Conservation (phyloP, 306 rosid species). For the Cucurbita maxima region DNA sequence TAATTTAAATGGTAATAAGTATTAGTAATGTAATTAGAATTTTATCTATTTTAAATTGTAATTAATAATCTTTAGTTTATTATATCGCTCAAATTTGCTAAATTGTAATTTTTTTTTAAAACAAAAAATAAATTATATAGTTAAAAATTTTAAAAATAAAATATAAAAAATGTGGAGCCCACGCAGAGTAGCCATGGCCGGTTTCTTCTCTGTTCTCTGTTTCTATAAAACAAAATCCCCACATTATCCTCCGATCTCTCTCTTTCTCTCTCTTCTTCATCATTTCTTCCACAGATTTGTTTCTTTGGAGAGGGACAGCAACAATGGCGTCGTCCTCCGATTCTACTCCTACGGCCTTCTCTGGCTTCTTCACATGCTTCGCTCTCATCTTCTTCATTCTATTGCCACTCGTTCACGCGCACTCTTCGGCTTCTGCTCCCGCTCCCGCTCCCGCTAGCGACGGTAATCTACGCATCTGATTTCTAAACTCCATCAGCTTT, state of each 20-base stretch:
- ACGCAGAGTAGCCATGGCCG: background rate
- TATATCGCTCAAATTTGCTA: no score
- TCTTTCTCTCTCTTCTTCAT: background rate
- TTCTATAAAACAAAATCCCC: background rate
- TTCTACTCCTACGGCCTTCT: conserved; percentile 15
- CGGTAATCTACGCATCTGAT: conserved; percentile 20
- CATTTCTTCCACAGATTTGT: background rate
- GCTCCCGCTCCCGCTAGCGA: conserved; percentile 52
- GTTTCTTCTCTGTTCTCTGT: background rate
- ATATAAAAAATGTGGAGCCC: no score
- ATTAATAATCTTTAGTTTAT: no score
- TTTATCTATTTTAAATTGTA: no score
- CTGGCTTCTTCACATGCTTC: conserved; percentile 14
- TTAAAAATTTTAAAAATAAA: no score
- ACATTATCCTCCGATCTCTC: conserved; percentile 1
- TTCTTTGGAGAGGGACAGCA: background rate
- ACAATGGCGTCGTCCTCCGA: conserved; percentile 19
- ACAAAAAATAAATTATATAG: no score
- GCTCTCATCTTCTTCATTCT: conserved; percentile 28
- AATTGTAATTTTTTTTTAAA: no score
- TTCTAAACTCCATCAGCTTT: background rate
- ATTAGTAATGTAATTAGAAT: no score
- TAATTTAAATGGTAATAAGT: no score
- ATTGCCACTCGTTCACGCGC: conserved; percentile 23
- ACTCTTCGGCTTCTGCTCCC: conserved; percentile 31